Conservation (phyloP, 1,139 yeast genomes). For the Candida glucosophila region DNA sequence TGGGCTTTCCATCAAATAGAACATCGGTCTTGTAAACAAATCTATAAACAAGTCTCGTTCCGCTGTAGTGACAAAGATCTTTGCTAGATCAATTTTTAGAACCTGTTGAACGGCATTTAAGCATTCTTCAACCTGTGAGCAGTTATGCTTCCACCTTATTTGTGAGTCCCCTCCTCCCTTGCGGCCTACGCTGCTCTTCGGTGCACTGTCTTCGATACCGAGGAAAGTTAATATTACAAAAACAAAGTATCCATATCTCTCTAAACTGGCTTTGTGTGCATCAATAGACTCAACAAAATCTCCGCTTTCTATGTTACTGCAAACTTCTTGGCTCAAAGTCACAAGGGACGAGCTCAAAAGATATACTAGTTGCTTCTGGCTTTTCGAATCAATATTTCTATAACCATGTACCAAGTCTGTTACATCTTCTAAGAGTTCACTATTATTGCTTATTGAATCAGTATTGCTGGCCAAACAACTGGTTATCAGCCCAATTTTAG, state of each 20-base stretch:
- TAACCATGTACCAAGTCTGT: slow-evolving; percentile 49
- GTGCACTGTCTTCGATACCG: slow-evolving; percentile 41
- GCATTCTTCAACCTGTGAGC: slow-evolving; percentile 45
- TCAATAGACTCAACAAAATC: slow-evolving; percentile 46
- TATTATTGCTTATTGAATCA: slow-evolving; percentile 44
- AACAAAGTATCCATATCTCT: slow-evolving; percentile 57
- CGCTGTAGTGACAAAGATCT: slow-evolving; percentile 71
- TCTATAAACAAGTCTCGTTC: slow-evolving; percentile 68
- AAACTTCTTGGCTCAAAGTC: slow-evolving; percentile 19
- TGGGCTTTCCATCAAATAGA: slow-evolving; percentile 69
- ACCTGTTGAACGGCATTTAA: slow-evolving; percentile 40
- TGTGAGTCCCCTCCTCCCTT: slow-evolving; percentile 23
- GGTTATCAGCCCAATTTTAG: slow-evolving; percentile 45
- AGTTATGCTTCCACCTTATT: slow-evolving; percentile 43
- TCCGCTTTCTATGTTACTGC: slow-evolving; percentile 33
- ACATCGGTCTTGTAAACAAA: slow-evolving; percentile 67
- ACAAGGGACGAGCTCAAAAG: slow-evolving; percentile 47
- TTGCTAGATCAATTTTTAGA: slow-evolving; percentile 44
- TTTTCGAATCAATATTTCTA: slow-evolving; percentile 28
- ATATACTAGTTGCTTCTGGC: slow-evolving; percentile 49
- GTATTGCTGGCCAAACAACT: slow-evolving; percentile 59
- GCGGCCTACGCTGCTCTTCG: no score
- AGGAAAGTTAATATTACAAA: slow-evolving; percentile 48
- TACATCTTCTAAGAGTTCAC: slow-evolving; percentile 51
- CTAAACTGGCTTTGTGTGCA: slow-evolving; percentile 43